Evolutionary conservation across 2,329 filamentous ascomycete species (phyloP), one percentile per base, ranked within the genome.

Genomic region (Dactylonectria macrodidyma): DNA sequence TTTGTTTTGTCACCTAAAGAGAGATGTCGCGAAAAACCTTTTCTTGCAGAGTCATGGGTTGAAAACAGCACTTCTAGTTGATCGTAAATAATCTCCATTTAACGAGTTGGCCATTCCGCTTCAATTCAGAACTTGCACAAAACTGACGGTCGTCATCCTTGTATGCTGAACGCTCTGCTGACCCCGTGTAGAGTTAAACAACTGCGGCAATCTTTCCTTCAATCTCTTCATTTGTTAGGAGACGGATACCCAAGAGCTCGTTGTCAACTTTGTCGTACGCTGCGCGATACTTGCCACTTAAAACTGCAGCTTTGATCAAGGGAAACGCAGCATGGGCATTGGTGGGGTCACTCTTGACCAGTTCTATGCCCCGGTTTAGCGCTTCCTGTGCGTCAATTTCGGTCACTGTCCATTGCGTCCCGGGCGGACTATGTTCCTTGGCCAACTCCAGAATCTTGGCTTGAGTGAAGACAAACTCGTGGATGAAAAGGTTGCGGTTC

Each of bases 401-500:
- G 4, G 62, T 65, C 6, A 47, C 55, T 5, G 12, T 30, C 55
- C 62, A 65, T 22, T 54, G 14, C 0, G 33, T 33, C 12, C 38
- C 55, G 9, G 47, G 5, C 2, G 54, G 41, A 3, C 16, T 19
- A 34, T 50, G 14, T 38, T 65, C 59, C 38, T 65, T 65, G 2
- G 41, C 48, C 5, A 65, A 11, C 5, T 41, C 62, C 3, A 65
- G 33, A 5, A 65, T 5, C 14, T 65, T 46, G n/a, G 55, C 22
- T 30, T 65, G 62, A 14, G 41, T 65, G 11, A 65, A 7, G 14
- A 65, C 26, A n/a, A 26, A 14, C 4, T 65, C 62, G 14, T 65
- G 55, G 7, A 65, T 34, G 14, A 44, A 22, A 1, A 65, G 36
- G 16, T 52, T 50, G 24, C 48, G 55, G 16, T 65, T 65, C 48